Base-by-base conservation (phyloP, 2,329 filamentous ascomycete genomes). In the Leptosphaerulina australis region DNA sequence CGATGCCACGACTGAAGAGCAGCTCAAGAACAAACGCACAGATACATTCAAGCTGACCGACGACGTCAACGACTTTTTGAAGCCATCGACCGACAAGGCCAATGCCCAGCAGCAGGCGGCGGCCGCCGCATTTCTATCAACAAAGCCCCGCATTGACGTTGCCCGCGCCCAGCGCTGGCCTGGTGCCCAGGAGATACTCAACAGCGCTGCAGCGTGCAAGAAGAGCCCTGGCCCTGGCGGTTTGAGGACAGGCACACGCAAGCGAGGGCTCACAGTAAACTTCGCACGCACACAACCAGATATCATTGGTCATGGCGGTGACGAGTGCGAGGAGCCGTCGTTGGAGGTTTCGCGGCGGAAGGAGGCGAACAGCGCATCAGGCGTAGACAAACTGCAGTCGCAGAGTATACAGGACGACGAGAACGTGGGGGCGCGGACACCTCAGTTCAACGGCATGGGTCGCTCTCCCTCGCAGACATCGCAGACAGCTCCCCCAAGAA, bases 251-350 rank as follows among this genome's bases (percentile, higher is more conserved):
- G 60, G 62, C 71, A 72, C 70, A 26, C 64, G 76, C 62, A 77
- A 81, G 66, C 89, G 90, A 71, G 88, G 88, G 8, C 77, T 94
- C 54, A 77, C 77, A 4, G 92, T 97, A 26, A 83, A 80, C 47
- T 97, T 97, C 64, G 82, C 81, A 43, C 84, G 89, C 60, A 81
- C 81, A 8, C 79, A 81, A 45, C 91, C 92, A 5, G 88, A 91
- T 36, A 74, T 96, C 55, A 97, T 97, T 66, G 93, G 93, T 36
- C 87, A 93, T 72, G 93, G 93, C 50, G 93, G 93, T 25, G 93
- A 97, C 66, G 91, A 96, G 71, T 87, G 88, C 45, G 85, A 89
- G 44, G 76, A 82, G 7, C 88, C 89, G 1, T 83, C 86, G 1
- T 77, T 84, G 15, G 88, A 94, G 67, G 87, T 96, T 45, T 86